phyloP scores from a whole-genome alignment of 2,329 filamentous ascomycete genomes.

The Thielaviopsis punctulata region DNA sequence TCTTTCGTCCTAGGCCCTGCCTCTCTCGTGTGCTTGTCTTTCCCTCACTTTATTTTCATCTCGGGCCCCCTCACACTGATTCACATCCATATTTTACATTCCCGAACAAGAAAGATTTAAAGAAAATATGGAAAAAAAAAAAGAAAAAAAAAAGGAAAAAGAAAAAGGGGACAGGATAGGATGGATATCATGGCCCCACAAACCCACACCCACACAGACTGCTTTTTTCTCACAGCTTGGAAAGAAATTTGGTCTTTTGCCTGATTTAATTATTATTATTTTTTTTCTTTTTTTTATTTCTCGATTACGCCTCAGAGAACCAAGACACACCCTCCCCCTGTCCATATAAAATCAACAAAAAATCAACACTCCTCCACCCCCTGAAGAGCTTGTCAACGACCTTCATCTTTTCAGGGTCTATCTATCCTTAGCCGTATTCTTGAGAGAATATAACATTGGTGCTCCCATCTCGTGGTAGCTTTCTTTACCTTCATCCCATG shows the following conservation, averaged over 20 bases:
- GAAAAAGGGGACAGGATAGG: too few relatives aligned
- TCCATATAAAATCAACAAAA: too few relatives aligned
- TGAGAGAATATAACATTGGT: slow-evolving; percentile 4
- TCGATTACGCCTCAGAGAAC: not conserved
- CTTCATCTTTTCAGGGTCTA: not conserved
- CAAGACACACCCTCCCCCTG: not conserved
- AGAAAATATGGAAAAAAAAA: not conserved
- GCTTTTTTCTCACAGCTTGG: not conserved
- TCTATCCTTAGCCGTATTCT: too few relatives aligned
- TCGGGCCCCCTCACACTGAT: not conserved
- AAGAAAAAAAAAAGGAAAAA: not conserved
- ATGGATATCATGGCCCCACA: not conserved
- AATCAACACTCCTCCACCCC: not conserved
- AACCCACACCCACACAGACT: not conserved
- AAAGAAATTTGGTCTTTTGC: not conserved
- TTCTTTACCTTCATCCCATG: slow-evolving; percentile 1
- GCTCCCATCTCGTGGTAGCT: slow-evolving; percentile 1
- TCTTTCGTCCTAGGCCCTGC: not conserved
- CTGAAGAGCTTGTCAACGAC: slow-evolving; percentile 1
- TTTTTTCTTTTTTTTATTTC: not conserved
- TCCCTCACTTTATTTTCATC: too few relatives aligned
- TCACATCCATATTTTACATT: too few relatives aligned
- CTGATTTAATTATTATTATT: not conserved
- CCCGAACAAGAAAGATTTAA: not conserved
- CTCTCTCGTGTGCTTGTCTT: not conserved